Percentiles rank a stretch among this genome's conserved stretches.
Conservation (phyloP, 2,329 filamentous ascomycete genomes). For the Beauveria brongniartii region DNA sequence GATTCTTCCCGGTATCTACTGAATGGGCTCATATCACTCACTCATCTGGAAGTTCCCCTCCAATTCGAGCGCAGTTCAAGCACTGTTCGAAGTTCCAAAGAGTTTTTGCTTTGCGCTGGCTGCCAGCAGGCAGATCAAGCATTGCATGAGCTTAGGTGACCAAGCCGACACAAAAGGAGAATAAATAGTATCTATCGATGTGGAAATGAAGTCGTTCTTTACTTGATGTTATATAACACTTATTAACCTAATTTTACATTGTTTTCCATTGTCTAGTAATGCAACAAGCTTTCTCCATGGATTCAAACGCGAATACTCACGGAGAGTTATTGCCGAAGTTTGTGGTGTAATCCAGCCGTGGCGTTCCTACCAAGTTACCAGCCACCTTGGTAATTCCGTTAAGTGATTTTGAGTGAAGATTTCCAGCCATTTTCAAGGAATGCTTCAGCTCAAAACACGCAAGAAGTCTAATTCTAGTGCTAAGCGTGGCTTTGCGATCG, state of each 20-base stretch:
- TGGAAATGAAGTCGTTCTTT: not conserved
- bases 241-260: not conserved
- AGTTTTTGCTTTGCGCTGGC: not conserved
- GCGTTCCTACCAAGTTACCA: not conserved
- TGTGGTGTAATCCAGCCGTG: not conserved
- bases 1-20: conserved; percentile 79
- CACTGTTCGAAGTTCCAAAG: too few relatives aligned
- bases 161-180: too few relatives aligned
- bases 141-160: too few relatives aligned
- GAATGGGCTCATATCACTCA: conserved; percentile 11
- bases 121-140: not conserved
- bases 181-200: too few relatives aligned
- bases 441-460: not conserved
- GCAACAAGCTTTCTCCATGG: not conserved
- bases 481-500: not conserved
- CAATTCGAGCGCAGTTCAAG: not conserved
- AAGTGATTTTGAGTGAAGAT: not conserved
- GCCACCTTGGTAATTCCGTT: not conserved
- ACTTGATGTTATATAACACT: not conserved
- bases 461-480: not conserved
- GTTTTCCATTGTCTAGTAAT: not conserved
- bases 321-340: not conserved
- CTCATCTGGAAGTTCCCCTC: not conserved
- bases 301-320: not conserved
- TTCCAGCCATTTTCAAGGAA: not conserved